These are phyloP conservation scores for Acanthamoeba divionensis DNA, from an alignment of 208 protist genomes.

Conservation along the genomic window DNA sequence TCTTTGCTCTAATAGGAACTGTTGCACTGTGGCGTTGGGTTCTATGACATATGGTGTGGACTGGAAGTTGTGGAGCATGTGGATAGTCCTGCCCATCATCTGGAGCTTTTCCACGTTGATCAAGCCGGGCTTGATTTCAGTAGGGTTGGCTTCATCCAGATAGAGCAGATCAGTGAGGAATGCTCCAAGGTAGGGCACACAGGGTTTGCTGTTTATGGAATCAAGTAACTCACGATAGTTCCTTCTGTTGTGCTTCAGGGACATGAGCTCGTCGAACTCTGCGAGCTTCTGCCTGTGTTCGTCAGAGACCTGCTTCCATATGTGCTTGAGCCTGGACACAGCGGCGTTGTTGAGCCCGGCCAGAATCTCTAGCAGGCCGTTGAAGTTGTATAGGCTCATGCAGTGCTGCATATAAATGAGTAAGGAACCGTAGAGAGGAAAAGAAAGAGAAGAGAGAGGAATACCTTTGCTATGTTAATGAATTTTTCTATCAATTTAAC, in stretches of 20 bases:
- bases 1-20: background rate
- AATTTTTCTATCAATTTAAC: constrained; percentile 32
- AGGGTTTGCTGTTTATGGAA: background rate
- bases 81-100: background rate
- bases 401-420: background rate
- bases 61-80: background rate
- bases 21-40: background rate
- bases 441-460: background rate
- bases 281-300: background rate
- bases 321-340: constrained; percentile 16
- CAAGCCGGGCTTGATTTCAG: background rate
- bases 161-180: background rate
- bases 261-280: constrained; percentile 15
- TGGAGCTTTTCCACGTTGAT: constrained; percentile 3
- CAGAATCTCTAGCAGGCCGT: constrained; percentile 25
- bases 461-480: background rate
- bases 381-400: background rate
- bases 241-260: background rate
- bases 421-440: background rate
- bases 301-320: background rate
- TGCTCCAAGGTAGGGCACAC: background rate
- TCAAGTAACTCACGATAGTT: background rate
- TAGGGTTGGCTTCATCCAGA: background rate
- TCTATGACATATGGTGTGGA: background rate
- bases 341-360: constrained; percentile 37